Conservation (phyloP, 2,329 filamentous ascomycete genomes). For the Fusarium subtropicale region DNA sequence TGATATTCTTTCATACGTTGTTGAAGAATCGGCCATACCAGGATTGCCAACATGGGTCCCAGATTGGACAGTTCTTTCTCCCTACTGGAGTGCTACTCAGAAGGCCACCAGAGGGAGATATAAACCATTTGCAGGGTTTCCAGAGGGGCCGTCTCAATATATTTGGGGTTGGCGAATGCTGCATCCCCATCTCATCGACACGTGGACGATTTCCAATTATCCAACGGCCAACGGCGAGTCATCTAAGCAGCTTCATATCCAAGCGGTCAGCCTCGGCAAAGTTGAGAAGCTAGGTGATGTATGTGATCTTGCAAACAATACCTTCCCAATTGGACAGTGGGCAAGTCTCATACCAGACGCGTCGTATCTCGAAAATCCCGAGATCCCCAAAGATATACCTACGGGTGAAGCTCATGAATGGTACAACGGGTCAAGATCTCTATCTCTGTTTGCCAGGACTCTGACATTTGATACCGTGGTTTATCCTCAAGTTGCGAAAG, state of each 20-base stretch:
- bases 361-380: not conserved
- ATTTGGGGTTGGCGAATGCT: not conserved
- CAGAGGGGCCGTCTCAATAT: not conserved
- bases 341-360: not conserved
- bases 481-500: not conserved
- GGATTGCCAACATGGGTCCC: not conserved
- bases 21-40: not conserved
- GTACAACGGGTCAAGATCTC: not conserved
- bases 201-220: not conserved
- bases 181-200: not conserved
- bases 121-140: not conserved
- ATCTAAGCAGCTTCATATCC: not conserved
- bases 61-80: not conserved
- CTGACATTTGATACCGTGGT: not conserved
- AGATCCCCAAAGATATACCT: too few relatives aligned
- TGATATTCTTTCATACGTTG: not conserved
- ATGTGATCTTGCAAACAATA: not conserved
- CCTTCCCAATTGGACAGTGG: not conserved
- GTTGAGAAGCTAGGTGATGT: not conserved
- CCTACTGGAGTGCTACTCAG: not conserved
- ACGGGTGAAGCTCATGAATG: fast-evolving
- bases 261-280: not conserved
- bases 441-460: not conserved
- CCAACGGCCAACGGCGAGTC: not conserved
- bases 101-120: not conserved